A percentile compares a stretch with the other conserved stretches of the same genome.
Conservation (phyloP, 2,329 filamentous ascomycete genomes). For the Aspergillus pseudoviridinutans region DNA sequence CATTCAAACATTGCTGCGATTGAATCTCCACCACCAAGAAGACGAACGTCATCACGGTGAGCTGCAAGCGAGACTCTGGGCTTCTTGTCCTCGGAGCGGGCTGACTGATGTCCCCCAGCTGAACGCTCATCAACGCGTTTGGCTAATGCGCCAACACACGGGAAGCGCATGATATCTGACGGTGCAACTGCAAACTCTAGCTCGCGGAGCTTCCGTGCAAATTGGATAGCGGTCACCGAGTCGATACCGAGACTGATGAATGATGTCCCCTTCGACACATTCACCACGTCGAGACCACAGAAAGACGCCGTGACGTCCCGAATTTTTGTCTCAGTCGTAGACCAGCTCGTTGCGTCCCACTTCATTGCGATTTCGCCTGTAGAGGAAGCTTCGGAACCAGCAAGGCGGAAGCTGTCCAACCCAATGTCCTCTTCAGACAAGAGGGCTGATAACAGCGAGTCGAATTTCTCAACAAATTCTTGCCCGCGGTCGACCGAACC, state of each 20-base stretch:
- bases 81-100: neutral
- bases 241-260: slow-evolving; percentile 33
- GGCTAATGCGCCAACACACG: slow-evolving; percentile 26
- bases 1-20: slow-evolving; percentile 46
- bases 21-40: slow-evolving; percentile 15
- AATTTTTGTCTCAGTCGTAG: slow-evolving; percentile 19
- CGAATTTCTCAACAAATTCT: slow-evolving; percentile 30
- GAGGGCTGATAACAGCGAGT: slow-evolving; percentile 26
- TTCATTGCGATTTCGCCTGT: neutral
- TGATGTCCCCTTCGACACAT: slow-evolving; percentile 28
- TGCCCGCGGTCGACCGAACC: slow-evolving; percentile 17
- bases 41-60: slow-evolving; percentile 13
- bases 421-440: slow-evolving; percentile 20
- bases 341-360: slow-evolving; percentile 22
- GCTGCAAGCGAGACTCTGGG: slow-evolving; percentile 1
- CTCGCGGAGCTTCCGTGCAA: slow-evolving; percentile 28
- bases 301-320: slow-evolving; percentile 20
- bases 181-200: slow-evolving; percentile 26
- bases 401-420: slow-evolving; percentile 21
- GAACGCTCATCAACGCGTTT: slow-evolving; percentile 13
- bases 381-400: neutral
- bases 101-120: neutral
- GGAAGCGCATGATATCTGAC: slow-evolving; percentile 33
- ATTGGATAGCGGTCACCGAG: slow-evolving; percentile 31
- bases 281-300: slow-evolving; percentile 16